Evolutionary conservation across 768 basidiomycete species (phyloP).

Genomic region (Erythrobasidium yunnanense): DNA sequence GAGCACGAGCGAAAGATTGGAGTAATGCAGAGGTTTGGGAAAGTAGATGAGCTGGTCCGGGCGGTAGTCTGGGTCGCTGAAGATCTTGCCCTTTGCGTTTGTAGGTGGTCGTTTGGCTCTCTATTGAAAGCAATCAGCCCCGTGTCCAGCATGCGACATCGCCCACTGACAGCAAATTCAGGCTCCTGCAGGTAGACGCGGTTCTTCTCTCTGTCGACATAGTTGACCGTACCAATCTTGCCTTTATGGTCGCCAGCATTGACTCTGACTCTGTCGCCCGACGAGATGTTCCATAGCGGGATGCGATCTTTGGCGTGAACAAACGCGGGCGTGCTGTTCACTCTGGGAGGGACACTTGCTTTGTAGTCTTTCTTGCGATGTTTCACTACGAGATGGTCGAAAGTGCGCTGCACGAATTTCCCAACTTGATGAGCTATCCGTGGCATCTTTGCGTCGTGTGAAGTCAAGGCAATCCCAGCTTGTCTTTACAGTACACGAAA

Average conservation of each 20-base stretch:
- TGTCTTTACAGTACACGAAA: not conserved
- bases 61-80: slow-evolving; percentile 7
- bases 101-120: slow-evolving; percentile 4
- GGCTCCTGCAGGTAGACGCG: slow-evolving; percentile 31
- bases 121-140: not conserved
- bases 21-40: slow-evolving; percentile 16
- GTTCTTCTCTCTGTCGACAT: slow-evolving; percentile 34
- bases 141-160: not conserved
- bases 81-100: slow-evolving; percentile 1
- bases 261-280: slow-evolving; percentile 34
- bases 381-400: slow-evolving; percentile 27
- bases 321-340: slow-evolving; percentile 28
- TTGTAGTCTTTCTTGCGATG: slow-evolving; percentile 31
- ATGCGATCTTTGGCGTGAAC: slow-evolving; percentile 37
- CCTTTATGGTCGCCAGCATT: slow-evolving; percentile 31
- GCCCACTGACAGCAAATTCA: slow-evolving; percentile 30
- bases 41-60: slow-evolving; percentile 3
- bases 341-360: slow-evolving; percentile 32
- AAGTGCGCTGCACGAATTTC: slow-evolving; percentile 31
- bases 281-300: slow-evolving; percentile 35
- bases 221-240: slow-evolving; percentile 29
- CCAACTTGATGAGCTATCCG: not conserved
- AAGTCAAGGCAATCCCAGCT: not conserved
- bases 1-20: slow-evolving; percentile 6
- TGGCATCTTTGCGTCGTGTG: not conserved